phyloP scores from a whole-genome alignment of 352 stramenopile genomes.

The Globisporangium emineosum region DNA sequence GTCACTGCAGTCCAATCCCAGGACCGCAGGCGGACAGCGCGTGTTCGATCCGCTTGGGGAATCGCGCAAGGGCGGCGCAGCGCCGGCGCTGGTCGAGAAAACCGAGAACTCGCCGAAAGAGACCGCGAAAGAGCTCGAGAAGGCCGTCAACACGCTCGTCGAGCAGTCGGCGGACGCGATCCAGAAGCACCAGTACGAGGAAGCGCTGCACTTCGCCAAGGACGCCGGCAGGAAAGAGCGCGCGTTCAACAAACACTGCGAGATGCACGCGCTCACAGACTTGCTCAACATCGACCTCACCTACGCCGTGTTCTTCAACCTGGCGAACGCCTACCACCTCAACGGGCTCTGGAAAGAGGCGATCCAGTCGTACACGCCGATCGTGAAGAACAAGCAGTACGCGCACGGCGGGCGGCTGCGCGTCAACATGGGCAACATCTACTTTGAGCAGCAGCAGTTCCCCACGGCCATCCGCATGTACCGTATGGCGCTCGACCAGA shows the following conservation, averaged over 20 bases:
- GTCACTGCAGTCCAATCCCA: conserved; percentile 65
- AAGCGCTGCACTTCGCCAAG: conserved; percentile 87
- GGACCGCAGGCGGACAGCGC: conserved; percentile 60
- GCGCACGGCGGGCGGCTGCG: conserved; percentile 85
- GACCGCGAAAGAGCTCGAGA: conserved; percentile 89
- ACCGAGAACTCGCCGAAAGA: conserved; percentile 92
- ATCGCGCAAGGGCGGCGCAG: conserved; percentile 66
- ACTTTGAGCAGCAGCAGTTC: conserved; percentile 94
- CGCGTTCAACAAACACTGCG: conserved; percentile 89
- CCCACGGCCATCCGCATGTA: conserved; percentile 96
- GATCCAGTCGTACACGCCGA: conserved; percentile 92
- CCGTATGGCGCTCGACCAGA: conserved; percentile 97
- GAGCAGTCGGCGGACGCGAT: conserved; percentile 88
- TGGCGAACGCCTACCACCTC: conserved; percentile 92
- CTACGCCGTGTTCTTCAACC: conserved; percentile 94
- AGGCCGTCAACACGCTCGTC: conserved; percentile 89
- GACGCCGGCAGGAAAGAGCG: conserved; percentile 89
- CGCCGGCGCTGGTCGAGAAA: conserved; percentile 87
- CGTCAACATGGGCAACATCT: conserved; percentile 98
- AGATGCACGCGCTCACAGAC: conserved; percentile 84
- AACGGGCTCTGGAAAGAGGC: conserved; percentile 95
- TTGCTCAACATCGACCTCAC: conserved; percentile 93
- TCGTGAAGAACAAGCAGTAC: conserved; percentile 97
- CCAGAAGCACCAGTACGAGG: conserved; percentile 66
- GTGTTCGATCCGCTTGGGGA: conserved; percentile 92